phyloP scores from a whole-genome alignment of 306 rosid genomes.

The Aeschynomene evenia region DNA sequence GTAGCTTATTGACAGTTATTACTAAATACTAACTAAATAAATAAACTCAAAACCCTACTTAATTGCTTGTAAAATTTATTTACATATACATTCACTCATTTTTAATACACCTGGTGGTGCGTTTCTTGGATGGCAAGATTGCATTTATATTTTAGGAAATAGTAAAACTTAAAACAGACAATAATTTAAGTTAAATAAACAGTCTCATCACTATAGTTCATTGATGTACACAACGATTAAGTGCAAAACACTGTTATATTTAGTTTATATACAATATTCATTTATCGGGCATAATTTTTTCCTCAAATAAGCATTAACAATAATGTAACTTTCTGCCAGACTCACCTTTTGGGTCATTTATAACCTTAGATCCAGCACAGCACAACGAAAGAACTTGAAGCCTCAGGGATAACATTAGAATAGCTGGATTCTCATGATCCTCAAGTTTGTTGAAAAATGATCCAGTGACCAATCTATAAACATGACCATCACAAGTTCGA shows the following conservation, averaged over 20 bases:
- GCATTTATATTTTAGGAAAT: neutral
- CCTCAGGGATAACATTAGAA: conserved; percentile 74
- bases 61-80: no score
- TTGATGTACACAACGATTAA: neutral
- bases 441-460: conserved; percentile 61
- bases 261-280: neutral
- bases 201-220: neutral
- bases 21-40: neutral
- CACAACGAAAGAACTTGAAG: conserved; percentile 74
- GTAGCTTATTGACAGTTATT: neutral
- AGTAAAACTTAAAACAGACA: conserved; percentile 6
- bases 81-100: neutral
- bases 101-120: neutral
- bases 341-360: conserved; percentile 79
- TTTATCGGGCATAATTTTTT: neutral
- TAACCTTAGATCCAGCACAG: conserved; percentile 77
- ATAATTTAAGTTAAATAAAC: conserved; percentile 11
- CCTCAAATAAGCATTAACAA: neutral
- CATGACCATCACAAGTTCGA: conserved; percentile 90
- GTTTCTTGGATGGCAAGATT: conserved; percentile 4
- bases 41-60: neutral
- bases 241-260: conserved; percentile 1
- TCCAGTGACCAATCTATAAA: conserved; percentile 72
- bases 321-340: conserved; percentile 9
- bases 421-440: conserved; percentile 64